phyloP scores from a whole-genome alignment of 108 stramenopile species.

The Cyclotella kingstonii region DNA sequence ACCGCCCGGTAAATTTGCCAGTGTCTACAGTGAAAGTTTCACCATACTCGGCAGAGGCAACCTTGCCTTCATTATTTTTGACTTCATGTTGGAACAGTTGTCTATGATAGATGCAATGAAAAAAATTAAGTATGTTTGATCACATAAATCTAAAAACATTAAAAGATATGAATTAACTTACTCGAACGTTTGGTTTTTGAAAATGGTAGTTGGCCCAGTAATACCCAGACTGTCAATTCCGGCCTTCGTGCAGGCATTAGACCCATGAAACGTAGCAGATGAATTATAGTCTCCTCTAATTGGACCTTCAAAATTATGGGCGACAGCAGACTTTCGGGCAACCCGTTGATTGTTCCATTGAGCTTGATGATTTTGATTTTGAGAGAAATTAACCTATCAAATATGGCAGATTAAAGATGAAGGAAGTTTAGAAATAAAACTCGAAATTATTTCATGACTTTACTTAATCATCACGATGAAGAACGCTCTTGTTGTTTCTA shows the following conservation, averaged over 20 bases:
- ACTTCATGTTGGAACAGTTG: constrained; percentile 91
- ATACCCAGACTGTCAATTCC: constrained; percentile 78
- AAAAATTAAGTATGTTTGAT: not conserved
- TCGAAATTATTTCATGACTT: not conserved
- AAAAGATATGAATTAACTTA: constrained; percentile 1
- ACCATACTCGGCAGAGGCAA: constrained; percentile 82
- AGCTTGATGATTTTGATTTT: not conserved
- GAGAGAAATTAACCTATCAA: not conserved
- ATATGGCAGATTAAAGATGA: constrained; percentile 1
- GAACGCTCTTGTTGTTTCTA: not conserved
- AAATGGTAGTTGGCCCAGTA: constrained; percentile 72
- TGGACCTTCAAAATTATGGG: constrained; percentile 16
- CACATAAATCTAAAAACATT: not conserved
- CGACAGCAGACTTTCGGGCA: constrained; percentile 35
- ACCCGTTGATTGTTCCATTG: constrained; percentile 32
- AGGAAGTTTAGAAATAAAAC: not conserved
- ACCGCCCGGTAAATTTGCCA: constrained; percentile 96
- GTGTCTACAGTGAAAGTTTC: constrained; percentile 94
- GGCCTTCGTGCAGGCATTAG: constrained; percentile 72
- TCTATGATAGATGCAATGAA: not conserved
- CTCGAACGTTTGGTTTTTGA: constrained; percentile 92
- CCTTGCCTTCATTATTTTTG: constrained; percentile 84
- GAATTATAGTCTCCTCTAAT: constrained; percentile 77
- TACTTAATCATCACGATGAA: not conserved
- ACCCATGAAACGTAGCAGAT: constrained; percentile 59